Base-by-base conservation (phyloP, 2,329 filamentous ascomycete genomes). In the Penicillium sp. region DNA sequence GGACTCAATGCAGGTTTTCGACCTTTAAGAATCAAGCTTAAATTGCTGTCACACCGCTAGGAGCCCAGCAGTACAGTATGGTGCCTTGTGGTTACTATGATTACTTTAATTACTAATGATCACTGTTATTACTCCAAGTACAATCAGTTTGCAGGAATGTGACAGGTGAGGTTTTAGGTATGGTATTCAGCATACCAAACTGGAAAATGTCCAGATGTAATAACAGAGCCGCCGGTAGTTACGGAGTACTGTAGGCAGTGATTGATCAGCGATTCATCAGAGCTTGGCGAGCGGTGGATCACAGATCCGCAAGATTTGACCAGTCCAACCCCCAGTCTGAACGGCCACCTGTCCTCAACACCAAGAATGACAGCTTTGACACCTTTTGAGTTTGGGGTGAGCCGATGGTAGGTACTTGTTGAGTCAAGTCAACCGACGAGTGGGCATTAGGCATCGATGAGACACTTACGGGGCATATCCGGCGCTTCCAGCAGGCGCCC, bases 161-260 rank as follows among this genome's bases (percentile, higher is more conserved):
- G 49, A 56, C 51, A 32, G 39, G 15, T 31, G 28, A 28, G 23
- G 18, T 41, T 49, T 38, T 25, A 27, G 43, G 46, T 50, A 55
- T 56, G 57, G 57, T 61, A 61, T 61, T 53, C 45, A 54, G 50
- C 53, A 59, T 59, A 59, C 53, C 55, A 25, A 12, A 18, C 24
- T 38, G 40, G 47, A 46, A 39, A 59, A 55, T 51, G 48, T 47
- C 47, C 33, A 37, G 18, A 50, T 50, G 54, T 54, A 27, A 49
- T 44, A 42, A 44, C 40, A 39, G 38, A 40, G 23, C 38, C 38
- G 38, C 38, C 18, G 45, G 31, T 49, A 18, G 15, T 18, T 27
- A 28, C 24, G 27, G 15, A 10, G 12, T 18, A 18, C 15, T 18
- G 24, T 27, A 27, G 25, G 6, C 7, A 45, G 32, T 33, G 47